Conservation (phyloP, 805 yeast species). For the Candida xyloterini region DNA sequence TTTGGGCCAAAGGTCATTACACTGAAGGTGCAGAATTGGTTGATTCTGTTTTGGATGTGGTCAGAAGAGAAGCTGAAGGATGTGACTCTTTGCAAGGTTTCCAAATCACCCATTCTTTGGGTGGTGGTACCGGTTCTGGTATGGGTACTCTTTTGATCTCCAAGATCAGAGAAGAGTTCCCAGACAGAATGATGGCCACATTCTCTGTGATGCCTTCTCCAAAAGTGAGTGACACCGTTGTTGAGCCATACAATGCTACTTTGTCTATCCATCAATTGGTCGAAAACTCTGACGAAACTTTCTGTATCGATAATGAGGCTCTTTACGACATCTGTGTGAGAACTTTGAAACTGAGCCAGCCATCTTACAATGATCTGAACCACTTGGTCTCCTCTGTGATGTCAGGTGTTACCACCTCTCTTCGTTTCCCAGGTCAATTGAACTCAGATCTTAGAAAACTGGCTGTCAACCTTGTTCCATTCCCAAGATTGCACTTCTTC, state of each 20-base stretch:
- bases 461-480: slow-evolving; percentile 92
- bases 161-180: slow-evolving; percentile 86
- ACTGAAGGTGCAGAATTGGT: slow-evolving; percentile 95
- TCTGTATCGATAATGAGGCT: slow-evolving; percentile 94
- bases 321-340: slow-evolving; percentile 84
- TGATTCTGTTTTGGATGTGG: slow-evolving; percentile 83
- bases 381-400: slow-evolving; percentile 82
- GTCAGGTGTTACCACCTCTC: slow-evolving; percentile 93
- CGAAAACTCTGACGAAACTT: slow-evolving; percentile 88
- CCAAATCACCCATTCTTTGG: slow-evolving; percentile 80
- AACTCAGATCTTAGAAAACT: slow-evolving; percentile 89
- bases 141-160: slow-evolving; percentile 88
- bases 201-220: slow-evolving; percentile 93
- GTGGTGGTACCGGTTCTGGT: slow-evolving; percentile 97
- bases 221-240: slow-evolving; percentile 88
- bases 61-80: slow-evolving; percentile 91
- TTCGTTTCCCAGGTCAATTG: slow-evolving; percentile 93
- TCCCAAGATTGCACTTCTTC: slow-evolving; percentile 93
- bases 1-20: slow-evolving; percentile 97
- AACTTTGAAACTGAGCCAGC: slow-evolving; percentile 77
- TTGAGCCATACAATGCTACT: slow-evolving; percentile 93
- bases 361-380: slow-evolving; percentile 76
- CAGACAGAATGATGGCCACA: slow-evolving; percentile 95
- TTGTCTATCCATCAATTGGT: slow-evolving; percentile 88
- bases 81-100: slow-evolving; percentile 93